Percentiles rank a stretch among this genome's conserved stretches.
Evolutionary conservation across 2,329 filamentous ascomycete genomes (phyloP).

Genomic region (Leptosphaerulina australis): DNA sequence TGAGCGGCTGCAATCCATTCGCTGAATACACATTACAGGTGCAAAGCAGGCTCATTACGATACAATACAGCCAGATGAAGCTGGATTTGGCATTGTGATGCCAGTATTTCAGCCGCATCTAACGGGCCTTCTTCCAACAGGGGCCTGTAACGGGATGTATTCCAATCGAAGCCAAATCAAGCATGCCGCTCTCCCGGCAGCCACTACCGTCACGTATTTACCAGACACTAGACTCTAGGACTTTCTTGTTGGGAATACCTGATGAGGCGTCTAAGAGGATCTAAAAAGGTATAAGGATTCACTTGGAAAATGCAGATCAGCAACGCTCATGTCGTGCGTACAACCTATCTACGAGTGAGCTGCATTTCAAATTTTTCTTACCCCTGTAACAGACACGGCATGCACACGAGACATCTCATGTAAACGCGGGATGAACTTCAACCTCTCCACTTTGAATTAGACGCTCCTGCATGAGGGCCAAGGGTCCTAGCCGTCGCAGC

Average conservation of each 20-base stretch:
- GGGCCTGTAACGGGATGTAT: slow-evolving; percentile 2
- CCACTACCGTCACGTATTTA: background rate
- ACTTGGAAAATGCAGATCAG: slow-evolving; percentile 11
- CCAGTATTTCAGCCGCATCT: slow-evolving; percentile 3
- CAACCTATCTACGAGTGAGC: background rate
- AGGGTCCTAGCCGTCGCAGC: slow-evolving; percentile 20
- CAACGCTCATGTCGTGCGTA: slow-evolving; percentile 1
- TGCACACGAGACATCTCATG: slow-evolving; percentile 1
- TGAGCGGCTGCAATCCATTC: slow-evolving; percentile 10
- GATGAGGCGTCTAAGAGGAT: background rate
- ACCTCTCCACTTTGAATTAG: slow-evolving; percentile 17
- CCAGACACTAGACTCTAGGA: background rate
- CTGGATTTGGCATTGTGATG: slow-evolving; percentile 7
- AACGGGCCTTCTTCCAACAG: background rate
- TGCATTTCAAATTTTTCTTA: slow-evolving; percentile 5
- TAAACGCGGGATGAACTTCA: slow-evolving; percentile 10
- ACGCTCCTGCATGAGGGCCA: slow-evolving; percentile 15
- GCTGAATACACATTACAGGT: background rate
- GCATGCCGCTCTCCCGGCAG: background rate
- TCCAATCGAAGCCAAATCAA: too few relatives aligned
- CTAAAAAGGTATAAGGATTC: slow-evolving; percentile 1
- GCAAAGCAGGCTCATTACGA: slow-evolving; percentile 7
- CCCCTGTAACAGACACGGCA: slow-evolving; percentile 15
- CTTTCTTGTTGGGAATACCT: background rate
- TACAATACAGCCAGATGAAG: slow-evolving; percentile 1